phyloP scores from a whole-genome alignment of 805 yeast species.

The Candida peoriensis region DNA sequence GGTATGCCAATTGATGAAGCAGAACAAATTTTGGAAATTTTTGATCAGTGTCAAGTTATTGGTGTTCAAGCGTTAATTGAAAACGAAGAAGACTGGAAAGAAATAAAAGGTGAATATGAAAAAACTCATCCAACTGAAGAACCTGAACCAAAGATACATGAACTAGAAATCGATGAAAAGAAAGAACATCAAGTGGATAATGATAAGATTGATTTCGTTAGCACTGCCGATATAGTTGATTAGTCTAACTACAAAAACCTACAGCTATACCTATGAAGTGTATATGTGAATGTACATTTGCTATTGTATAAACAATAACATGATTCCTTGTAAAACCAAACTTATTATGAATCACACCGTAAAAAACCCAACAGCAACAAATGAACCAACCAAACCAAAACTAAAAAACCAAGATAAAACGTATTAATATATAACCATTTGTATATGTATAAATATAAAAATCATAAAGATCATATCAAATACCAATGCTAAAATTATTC shows the following conservation, averaged over 20 bases:
- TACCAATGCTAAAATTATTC: too few species aligned
- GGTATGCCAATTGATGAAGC: slow-evolving; percentile 71
- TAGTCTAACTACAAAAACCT: slow-evolving; percentile 11
- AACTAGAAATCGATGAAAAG: slow-evolving; percentile 13
- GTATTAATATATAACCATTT: background rate
- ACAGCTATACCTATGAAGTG: too few species aligned
- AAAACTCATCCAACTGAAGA: slow-evolving; percentile 1
- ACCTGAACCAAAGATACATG: slow-evolving; percentile 11
- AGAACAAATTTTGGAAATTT: slow-evolving; percentile 64
- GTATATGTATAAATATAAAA: too few species aligned
- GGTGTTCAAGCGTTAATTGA: slow-evolving; percentile 75
- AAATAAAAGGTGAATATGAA: slow-evolving; percentile 42
- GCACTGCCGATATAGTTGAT: slow-evolving; percentile 38
- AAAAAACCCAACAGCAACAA: too few species aligned
- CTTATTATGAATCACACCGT: too few species aligned
- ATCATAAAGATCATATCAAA: too few species aligned
- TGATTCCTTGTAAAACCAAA: too few species aligned
- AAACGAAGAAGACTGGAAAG: slow-evolving; percentile 63
- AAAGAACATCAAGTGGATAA: slow-evolving; percentile 3
- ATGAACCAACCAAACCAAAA: background rate
- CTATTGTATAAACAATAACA: too few species aligned
- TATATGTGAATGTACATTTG: too few species aligned
- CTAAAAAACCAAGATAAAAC: background rate
- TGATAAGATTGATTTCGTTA: background rate
- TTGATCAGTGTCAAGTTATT: slow-evolving; percentile 78